Evolutionary conservation across 441 rosid genomes (phyloP), one percentile per base, ranked within the genome.

Genomic region (Bocquillonia castaneifolia): DNA sequence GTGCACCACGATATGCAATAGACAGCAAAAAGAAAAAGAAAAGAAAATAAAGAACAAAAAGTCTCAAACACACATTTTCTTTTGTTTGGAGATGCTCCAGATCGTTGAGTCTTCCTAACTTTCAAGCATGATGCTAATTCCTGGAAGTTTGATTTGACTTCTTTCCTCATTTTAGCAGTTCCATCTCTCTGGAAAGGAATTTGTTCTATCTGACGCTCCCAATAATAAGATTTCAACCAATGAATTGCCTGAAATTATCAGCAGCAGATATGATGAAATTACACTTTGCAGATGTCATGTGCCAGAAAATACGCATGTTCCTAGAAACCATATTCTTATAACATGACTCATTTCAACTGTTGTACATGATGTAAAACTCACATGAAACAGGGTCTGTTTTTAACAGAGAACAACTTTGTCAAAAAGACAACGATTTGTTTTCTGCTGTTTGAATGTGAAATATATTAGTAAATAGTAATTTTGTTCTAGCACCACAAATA

Each of bases 141-240:
- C 45, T 50, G 75, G 44, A 93, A 82, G 75, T 84, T 81, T 64
- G 84, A 78, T 65, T 82, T 84, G 67, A 94, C 84, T 77, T 87
- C 88, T 76, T 83, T 85, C 77, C 81, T 78, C 34, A 82, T 63
- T 71, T 75, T 75, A 64, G 83, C 77, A 66, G 74, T 72, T 73
- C 78, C 86, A 83, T 85, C 81, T 71, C 77, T 82, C 75, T 73
- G 82, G 57, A 80, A 77, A 0, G 81, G 88, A 72, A 93, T 83
- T 75, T 68, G 83, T 70, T 62, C 68, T 74, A 74, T 83, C 76
- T 94, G 99, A 67, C 88, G 88, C 69, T 82, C 90, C 99, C 98
- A 94, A 62, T 94, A 88, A 69, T 83, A 86, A 34, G 81, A 80
- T 78, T 79, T 88, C 75, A 94, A 77, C 99, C 99, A 94, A 77